Conservation (phyloP, 345 rosid genomes). For the Lepidium didymum region DNA sequence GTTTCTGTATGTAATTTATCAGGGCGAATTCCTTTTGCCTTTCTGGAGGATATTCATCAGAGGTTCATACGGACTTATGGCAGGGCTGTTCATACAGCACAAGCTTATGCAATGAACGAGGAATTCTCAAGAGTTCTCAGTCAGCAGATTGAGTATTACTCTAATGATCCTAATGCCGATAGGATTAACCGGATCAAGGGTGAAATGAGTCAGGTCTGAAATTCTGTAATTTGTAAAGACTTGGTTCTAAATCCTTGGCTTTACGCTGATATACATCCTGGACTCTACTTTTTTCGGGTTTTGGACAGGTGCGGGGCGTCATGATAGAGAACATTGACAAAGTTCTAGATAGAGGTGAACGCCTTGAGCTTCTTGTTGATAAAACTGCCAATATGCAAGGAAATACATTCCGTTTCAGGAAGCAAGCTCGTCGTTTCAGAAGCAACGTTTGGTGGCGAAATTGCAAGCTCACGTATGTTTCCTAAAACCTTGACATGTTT, state of each 20-base stretch:
- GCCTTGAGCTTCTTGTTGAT: slow-evolving; percentile 85
- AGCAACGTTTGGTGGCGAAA: slow-evolving; percentile 93
- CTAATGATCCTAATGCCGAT: slow-evolving; percentile 85
- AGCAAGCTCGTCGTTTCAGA: slow-evolving; percentile 83
- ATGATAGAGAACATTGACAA: slow-evolving; percentile 97
- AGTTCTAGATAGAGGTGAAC: slow-evolving; percentile 90
- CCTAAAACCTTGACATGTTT: not conserved
- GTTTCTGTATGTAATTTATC: not conserved
- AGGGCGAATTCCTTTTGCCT: slow-evolving; percentile 97
- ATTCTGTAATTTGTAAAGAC: slow-evolving; percentile 34
- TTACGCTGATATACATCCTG: not conserved
- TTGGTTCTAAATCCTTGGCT: not conserved
- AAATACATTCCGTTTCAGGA: slow-evolving; percentile 83
- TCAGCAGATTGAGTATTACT: slow-evolving; percentile 97
- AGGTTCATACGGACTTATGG: slow-evolving; percentile 91
- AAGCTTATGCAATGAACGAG: slow-evolving; percentile 95
- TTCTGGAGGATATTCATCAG: slow-evolving; percentile 92
- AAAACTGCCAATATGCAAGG: slow-evolving; percentile 94
- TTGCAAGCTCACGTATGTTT: slow-evolving; percentile 69
- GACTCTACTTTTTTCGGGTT: not conserved
- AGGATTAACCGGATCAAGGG: slow-evolving; percentile 81
- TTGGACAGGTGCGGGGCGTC: slow-evolving; percentile 59
- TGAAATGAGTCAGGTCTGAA: slow-evolving; percentile 73
- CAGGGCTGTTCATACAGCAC: slow-evolving; percentile 71
- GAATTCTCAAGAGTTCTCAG: slow-evolving; percentile 94